Percentiles rank a stretch among this genome's conserved stretches.
Conservation (phyloP, 176 grass and related monocot species). For the Oryza glaberrima region DNA sequence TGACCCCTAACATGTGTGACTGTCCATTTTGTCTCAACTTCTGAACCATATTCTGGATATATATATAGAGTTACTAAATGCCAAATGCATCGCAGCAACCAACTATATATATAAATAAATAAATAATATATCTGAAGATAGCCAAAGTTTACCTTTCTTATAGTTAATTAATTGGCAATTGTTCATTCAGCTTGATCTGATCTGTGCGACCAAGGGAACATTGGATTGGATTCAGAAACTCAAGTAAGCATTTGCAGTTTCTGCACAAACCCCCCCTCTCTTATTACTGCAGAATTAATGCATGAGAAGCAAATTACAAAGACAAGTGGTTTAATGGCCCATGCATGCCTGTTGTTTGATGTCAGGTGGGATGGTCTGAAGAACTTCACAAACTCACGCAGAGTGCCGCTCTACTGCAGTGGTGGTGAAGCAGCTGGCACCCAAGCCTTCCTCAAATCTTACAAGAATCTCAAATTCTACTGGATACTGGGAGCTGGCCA, state of each 20-base stretch:
- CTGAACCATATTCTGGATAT: background rate
- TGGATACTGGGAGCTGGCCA: conserved; percentile 89
- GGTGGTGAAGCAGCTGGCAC: conserved; percentile 46
- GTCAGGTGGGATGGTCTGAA: conserved; percentile 76
- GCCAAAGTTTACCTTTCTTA: background rate
- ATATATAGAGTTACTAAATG: background rate
- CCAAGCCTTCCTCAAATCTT: conserved; percentile 74
- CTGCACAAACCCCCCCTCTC: background rate
- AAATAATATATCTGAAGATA: background rate
- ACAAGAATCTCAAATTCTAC: conserved; percentile 86
- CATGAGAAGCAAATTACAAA: background rate
- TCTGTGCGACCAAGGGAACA: conserved; percentile 82
- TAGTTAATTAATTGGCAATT: background rate
- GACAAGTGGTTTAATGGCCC: background rate
- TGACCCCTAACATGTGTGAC: conserved; percentile 24
- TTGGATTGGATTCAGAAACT: conserved; percentile 83
- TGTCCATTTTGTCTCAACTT: conserved; percentile 11
- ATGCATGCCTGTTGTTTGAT: background rate
- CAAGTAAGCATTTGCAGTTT: conserved; percentile 40
- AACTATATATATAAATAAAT: background rate
- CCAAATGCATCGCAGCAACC: background rate
- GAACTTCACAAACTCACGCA: conserved; percentile 46
- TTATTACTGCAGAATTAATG: conserved; percentile 2
- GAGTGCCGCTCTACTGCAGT: conserved; percentile 64
- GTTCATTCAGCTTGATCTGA: conserved; percentile 72